Conservation (phyloP, 1,139 yeast genomes). For the Candida albicans region DNA sequence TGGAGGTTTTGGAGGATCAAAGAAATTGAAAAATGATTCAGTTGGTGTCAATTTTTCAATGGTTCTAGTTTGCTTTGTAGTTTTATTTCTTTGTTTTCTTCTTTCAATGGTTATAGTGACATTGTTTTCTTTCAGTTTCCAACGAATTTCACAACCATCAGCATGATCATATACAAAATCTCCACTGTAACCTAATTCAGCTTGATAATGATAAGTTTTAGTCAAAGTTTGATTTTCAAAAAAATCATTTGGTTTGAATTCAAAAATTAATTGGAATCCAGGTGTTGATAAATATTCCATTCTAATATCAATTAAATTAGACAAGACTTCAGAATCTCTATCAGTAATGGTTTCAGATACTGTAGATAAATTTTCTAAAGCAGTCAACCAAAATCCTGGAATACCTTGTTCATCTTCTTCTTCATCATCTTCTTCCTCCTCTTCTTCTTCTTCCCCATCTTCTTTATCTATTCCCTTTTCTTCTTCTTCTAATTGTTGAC, state of each 20-base stretch:
- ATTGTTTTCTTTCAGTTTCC: slow-evolving; percentile 80
- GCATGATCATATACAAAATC: slow-evolving; percentile 98
- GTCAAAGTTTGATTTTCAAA: slow-evolving; percentile 71
- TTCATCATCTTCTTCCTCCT: slow-evolving; percentile 44
- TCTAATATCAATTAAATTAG: slow-evolving; percentile 65
- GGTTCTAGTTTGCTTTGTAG: slow-evolving; percentile 95
- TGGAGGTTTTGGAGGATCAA: slow-evolving; percentile 89
- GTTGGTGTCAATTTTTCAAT: slow-evolving; percentile 91
- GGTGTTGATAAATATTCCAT: slow-evolving; percentile 84
- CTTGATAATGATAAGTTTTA: slow-evolving; percentile 92
- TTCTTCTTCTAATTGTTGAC: slow-evolving; percentile 63
- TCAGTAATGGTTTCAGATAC: slow-evolving; percentile 86
- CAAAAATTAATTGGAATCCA: slow-evolving; percentile 86
- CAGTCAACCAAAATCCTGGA: slow-evolving; percentile 96
- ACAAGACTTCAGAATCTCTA: slow-evolving; percentile 84
- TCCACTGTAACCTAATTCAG: slow-evolving; percentile 91
- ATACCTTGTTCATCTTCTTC: slow-evolving; percentile 62
- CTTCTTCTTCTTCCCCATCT: slow-evolving; percentile 39
- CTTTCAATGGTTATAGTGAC: slow-evolving; percentile 87
- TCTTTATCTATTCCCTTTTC: slow-evolving; percentile 44
- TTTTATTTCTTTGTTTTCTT: slow-evolving; percentile 97
- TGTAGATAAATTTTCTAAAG: slow-evolving; percentile 81
- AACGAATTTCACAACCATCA: slow-evolving; percentile 81
- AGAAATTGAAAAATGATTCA: slow-evolving; percentile 93
- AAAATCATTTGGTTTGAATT: slow-evolving; percentile 74